These are phyloP conservation scores for Ogataea paraovalis DNA, from an alignment of 805 yeast genomes.

Conservation along the genomic window DNA sequence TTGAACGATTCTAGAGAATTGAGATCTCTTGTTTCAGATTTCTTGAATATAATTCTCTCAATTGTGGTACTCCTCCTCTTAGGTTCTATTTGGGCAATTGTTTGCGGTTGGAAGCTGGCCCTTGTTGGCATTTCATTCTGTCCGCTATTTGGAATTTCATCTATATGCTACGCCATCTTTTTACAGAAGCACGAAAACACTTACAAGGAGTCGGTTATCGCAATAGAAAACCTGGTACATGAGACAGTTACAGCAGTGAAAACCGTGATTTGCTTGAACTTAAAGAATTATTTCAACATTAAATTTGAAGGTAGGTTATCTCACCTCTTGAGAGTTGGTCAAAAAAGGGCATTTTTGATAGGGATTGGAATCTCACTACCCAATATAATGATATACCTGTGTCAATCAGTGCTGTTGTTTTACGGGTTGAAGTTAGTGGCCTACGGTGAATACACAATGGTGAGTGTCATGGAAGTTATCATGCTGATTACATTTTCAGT, in stretches of 20 bases:
- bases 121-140: slow-evolving; percentile 75
- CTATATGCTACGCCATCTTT: slow-evolving; percentile 48
- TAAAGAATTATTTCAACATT: slow-evolving; percentile 44
- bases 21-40: slow-evolving; percentile 59
- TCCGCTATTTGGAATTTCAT: slow-evolving; percentile 54
- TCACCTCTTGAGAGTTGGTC: slow-evolving; percentile 37
- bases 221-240: slow-evolving; percentile 45
- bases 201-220: slow-evolving; percentile 55
- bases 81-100: slow-evolving; percentile 76
- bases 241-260: slow-evolving; percentile 57
- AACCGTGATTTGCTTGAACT: slow-evolving; percentile 57
- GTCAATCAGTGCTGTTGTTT: slow-evolving; percentile 71
- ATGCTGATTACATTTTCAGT: slow-evolving; percentile 72
- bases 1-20: slow-evolving; percentile 82
- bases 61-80: slow-evolving; percentile 49
- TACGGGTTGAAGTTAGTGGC: slow-evolving; percentile 77
- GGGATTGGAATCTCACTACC: slow-evolving; percentile 67
- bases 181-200: slow-evolving; percentile 53
- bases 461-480: slow-evolving; percentile 64
- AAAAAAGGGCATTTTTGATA: slow-evolving; percentile 49
- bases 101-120: slow-evolving; percentile 81
- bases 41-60: slow-evolving; percentile 51
- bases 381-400: slow-evolving; percentile 48
- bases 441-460: slow-evolving; percentile 46
- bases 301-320: slow-evolving; percentile 33